A percentile compares a stretch with the other conserved stretches of the same genome.
These are phyloP conservation scores for Chrysoporthe cubensis DNA, from an alignment of 2,329 filamentous ascomycete species.

Conservation along the genomic window DNA sequence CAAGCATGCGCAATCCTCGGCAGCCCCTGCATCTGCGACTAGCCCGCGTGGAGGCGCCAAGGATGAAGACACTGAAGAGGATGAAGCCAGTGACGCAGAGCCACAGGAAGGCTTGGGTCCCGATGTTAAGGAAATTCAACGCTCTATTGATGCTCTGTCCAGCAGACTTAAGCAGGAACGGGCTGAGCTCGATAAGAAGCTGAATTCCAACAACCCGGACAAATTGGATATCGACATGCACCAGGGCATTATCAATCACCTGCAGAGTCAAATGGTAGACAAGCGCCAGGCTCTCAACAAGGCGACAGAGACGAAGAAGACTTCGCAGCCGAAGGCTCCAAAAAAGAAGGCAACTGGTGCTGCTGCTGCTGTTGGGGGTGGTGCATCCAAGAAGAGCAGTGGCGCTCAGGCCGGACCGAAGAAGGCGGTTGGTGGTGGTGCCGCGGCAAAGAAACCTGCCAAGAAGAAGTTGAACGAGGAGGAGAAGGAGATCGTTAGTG, in stretches of 20 bases:
- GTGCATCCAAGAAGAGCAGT: slow-evolving; percentile 47
- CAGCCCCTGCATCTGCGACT: slow-evolving; percentile 53
- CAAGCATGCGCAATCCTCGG: slow-evolving; percentile 61
- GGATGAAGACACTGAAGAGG: slow-evolving; percentile 75
- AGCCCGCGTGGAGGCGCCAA: slow-evolving; percentile 68
- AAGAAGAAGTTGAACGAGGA: slow-evolving; percentile 70
- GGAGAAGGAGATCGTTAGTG: slow-evolving; percentile 91
- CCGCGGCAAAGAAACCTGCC: slow-evolving; percentile 42
- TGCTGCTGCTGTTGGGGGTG: slow-evolving; percentile 30
- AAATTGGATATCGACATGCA: slow-evolving; percentile 59
- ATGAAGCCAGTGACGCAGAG: slow-evolving; percentile 66
- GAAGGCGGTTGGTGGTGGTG: slow-evolving; percentile 38
- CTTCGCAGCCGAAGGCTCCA: slow-evolving; percentile 57
- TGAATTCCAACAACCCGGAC: slow-evolving; percentile 55
- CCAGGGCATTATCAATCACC: slow-evolving; percentile 63
- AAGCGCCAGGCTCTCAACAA: slow-evolving; percentile 68
- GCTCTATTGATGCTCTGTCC: slow-evolving; percentile 57
- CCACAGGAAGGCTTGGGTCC: slow-evolving; percentile 48
- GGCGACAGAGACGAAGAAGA: slow-evolving; percentile 61
- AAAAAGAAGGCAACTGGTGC: slow-evolving; percentile 51
- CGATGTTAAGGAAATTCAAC: slow-evolving; percentile 46
- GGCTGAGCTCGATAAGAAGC: slow-evolving; percentile 58
- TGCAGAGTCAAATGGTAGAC: slow-evolving; percentile 74
- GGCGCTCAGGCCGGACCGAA: slow-evolving; percentile 40
- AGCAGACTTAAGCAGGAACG: slow-evolving; percentile 60